A percentile compares a stretch with the other conserved stretches of the same genome.
These are phyloP conservation scores for Terana coerulea DNA, from an alignment of 768 basidiomycete species.

Conservation along the genomic window DNA sequence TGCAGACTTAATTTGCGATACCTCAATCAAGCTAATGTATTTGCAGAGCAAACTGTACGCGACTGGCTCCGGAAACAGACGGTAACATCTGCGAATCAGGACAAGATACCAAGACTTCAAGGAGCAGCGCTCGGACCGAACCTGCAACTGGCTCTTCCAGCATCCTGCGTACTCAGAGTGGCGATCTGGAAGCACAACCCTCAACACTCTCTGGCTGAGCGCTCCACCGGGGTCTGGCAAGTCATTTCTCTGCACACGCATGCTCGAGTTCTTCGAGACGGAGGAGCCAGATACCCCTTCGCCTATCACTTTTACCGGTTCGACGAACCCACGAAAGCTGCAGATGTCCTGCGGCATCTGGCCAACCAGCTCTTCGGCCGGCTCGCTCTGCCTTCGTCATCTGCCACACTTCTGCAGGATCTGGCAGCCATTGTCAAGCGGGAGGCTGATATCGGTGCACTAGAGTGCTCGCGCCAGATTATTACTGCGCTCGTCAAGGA, in stretches of 20 bases:
- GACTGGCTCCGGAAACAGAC: neutral
- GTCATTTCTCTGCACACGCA: neutral
- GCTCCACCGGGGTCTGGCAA: neutral
- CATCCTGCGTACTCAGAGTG: neutral
- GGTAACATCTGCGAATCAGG: neutral
- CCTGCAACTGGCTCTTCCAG: neutral
- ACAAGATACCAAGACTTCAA: neutral
- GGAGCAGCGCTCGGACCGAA: neutral
- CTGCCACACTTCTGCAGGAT: neutral
- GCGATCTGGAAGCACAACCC: neutral
- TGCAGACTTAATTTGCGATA: neutral
- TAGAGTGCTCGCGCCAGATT: constrained; percentile 16
- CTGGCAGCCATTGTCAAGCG: neutral
- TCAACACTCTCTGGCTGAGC: neutral
- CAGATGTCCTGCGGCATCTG: neutral
- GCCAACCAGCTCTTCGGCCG: neutral
- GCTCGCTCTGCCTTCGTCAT: neutral
- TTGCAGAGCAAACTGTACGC: neutral
- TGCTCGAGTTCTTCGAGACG: neutral
- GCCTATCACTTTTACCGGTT: neutral
- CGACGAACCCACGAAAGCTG: neutral
- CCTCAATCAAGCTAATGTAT: neutral
- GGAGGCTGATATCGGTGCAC: neutral
- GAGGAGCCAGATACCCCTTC: neutral
- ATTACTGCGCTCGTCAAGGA: constrained; percentile 14